Percentiles rank a stretch among this genome's conserved stretches.
Evolutionary conservation across 2,329 filamentous ascomycete species (phyloP).

Genomic region (Ophidiomyces ophidiicola): DNA sequence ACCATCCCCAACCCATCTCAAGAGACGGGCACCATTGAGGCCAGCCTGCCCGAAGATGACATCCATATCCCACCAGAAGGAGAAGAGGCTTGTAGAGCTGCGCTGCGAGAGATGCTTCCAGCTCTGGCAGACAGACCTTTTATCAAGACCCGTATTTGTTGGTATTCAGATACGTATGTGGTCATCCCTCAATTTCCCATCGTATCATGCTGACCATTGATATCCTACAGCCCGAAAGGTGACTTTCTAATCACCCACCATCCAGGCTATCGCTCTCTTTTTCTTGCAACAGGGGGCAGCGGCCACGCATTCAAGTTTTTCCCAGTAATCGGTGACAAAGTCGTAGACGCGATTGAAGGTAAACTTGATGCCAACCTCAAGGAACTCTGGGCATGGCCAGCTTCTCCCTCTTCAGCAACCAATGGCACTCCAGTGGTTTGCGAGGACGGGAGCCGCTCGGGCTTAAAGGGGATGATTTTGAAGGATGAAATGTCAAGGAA

Average conservation of each 20-base stretch:
- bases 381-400: constrained; percentile 35
- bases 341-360: constrained; percentile 37
- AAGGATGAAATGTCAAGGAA: constrained; percentile 29
- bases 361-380: constrained; percentile 31
- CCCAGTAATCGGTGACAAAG: constrained; percentile 42
- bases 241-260: constrained; percentile 63
- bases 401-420: constrained; percentile 5
- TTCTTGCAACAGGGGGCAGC: constrained; percentile 42
- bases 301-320: constrained; percentile 46
- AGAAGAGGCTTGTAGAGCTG: constrained; percentile 48
- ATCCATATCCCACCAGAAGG: constrained; percentile 43
- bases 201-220: constrained; percentile 3
- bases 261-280: constrained; percentile 41
- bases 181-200: background rate
- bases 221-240: constrained; percentile 42
- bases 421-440: constrained; percentile 19
- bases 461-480: constrained; percentile 25
- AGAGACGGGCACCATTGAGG: constrained; percentile 15
- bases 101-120: constrained; percentile 50
- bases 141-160: constrained; percentile 53
- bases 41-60: constrained; percentile 31
- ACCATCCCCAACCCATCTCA: constrained; percentile 20
- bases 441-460: constrained; percentile 30
- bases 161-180: constrained; percentile 58
- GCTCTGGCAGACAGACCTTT: constrained; percentile 50